Conservation (phyloP, 768 basidiomycete genomes). For the Strobilomyces confusus region DNA sequence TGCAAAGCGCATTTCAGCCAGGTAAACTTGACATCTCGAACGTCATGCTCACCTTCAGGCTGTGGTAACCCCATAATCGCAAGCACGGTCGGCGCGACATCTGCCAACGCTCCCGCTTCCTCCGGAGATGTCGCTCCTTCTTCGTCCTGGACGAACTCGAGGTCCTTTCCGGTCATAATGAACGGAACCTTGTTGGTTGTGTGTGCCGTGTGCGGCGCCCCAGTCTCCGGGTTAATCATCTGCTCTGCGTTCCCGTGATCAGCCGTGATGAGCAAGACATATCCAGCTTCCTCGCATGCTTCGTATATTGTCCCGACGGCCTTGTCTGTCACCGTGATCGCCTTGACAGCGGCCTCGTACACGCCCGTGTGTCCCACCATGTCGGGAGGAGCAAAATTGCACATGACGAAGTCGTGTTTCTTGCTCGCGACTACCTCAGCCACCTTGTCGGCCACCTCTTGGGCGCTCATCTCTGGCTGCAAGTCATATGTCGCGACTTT, state of each 20-base stretch:
- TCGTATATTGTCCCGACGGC: constrained; percentile 86
- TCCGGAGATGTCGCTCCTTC: constrained; percentile 44
- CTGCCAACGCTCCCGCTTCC: constrained; percentile 76
- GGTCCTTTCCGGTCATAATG: constrained; percentile 71
- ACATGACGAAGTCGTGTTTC: constrained; percentile 90
- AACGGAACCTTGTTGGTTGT: constrained; percentile 87
- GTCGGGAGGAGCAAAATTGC: constrained; percentile 96
- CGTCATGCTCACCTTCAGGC: constrained; percentile 53
- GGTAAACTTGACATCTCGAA: neutral
- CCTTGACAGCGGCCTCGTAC: constrained; percentile 87
- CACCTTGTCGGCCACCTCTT: constrained; percentile 88
- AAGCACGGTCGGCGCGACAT: constrained; percentile 88
- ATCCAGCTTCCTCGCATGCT: constrained; percentile 82
- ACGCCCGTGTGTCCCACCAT: constrained; percentile 97
- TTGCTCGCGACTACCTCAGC: constrained; percentile 70
- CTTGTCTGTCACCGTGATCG: constrained; percentile 82
- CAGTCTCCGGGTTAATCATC: constrained; percentile 82
- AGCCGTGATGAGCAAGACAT: constrained; percentile 82
- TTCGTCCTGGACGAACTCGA: constrained; percentile 50
- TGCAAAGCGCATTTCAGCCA: constrained; percentile 7
- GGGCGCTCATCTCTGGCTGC: constrained; percentile 85
- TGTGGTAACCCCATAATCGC: constrained; percentile 70
- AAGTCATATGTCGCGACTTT: constrained; percentile 95
- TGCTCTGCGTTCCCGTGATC: constrained; percentile 97
- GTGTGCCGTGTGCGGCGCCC: constrained; percentile 88